Evolutionary conservation across 1,284 basidiomycete genomes (phyloP).

Genomic region (Sanghuangporus baumii): DNA sequence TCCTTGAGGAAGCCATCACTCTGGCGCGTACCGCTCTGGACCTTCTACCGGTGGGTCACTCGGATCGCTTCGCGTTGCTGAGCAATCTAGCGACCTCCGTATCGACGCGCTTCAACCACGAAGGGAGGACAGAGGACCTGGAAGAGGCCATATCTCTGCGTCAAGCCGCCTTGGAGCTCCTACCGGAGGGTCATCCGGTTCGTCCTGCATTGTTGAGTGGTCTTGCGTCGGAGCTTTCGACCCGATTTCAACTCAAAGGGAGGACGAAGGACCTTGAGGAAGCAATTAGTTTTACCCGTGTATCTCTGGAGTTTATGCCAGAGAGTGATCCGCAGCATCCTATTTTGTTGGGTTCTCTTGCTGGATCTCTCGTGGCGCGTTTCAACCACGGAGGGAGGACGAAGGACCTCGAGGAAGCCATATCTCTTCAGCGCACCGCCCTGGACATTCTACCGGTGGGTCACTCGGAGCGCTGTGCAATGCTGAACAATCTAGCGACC

Average conservation of each 20-base stretch:
- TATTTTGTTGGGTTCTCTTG: background rate
- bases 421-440: background rate
- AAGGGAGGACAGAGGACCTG: background rate
- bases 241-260: background rate
- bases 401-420: background rate
- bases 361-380: background rate
- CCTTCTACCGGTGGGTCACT: background rate
- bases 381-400: background rate
- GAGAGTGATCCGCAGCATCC: background rate
- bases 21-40: background rate
- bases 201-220: background rate
- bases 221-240: background rate
- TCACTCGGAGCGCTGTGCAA: no score
- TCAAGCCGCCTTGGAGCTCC: background rate
- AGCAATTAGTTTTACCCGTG: background rate
- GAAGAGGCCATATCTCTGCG: background rate
- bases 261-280: background rate
- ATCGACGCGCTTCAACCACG: background rate
- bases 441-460: no score
- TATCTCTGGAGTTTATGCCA: background rate
- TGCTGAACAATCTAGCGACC: no score
- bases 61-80: background rate
- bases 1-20: background rate
- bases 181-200: background rate
- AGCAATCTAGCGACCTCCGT: background rate